Base-by-base conservation (phyloP, 331 rosid genomes). In the Ulmus americana region DNA sequence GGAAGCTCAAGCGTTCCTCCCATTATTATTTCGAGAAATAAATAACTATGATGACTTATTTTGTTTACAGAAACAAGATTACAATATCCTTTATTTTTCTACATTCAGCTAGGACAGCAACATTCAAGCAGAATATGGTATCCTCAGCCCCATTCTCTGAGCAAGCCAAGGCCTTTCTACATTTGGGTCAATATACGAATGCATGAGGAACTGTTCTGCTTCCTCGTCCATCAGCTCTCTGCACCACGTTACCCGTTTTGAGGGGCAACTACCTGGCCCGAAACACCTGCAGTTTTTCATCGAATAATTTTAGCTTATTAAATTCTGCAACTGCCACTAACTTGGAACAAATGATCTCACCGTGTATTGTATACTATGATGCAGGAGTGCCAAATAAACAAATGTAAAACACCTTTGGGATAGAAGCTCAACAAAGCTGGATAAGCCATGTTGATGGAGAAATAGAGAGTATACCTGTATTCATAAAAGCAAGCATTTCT, bases 401-500 rank as follows among this genome's bases (percentile, higher is more conserved):
- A 3, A 28, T 28, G 35, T 28, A 28, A 3, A 28, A 28, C 56
- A 49, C 10, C 15, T 40, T 1, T n/a, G 3, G 0, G 45, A 59
- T 5, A 39, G 44, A 67, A 51, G 59, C 52, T 42, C 48, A 10
- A 51, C 15, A 16, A 20, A 66, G 73, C 70, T 16, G 16, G 43
- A 67, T 47, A 61, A 70, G 66, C 5, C 2, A 42, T 10, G 61
- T 61, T 54, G 51, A 12, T 47, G 52, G 43, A 58, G 53, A 60
- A 49, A 40, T 7, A 41, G 44, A 63, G 13, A 47, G 50, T 15
- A 6, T 72, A 81, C 96, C 86, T 91, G 73, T 83, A 88, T 72
- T 91, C 97, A 56, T 84, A 86, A 75, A 86, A 91, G 77, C 90
- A 88, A 71, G 95, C 83, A 52, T 72, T 84, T 79, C 69, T 80